Conservation (phyloP, 805 yeast genomes). For the Ogataea saltuana region DNA sequence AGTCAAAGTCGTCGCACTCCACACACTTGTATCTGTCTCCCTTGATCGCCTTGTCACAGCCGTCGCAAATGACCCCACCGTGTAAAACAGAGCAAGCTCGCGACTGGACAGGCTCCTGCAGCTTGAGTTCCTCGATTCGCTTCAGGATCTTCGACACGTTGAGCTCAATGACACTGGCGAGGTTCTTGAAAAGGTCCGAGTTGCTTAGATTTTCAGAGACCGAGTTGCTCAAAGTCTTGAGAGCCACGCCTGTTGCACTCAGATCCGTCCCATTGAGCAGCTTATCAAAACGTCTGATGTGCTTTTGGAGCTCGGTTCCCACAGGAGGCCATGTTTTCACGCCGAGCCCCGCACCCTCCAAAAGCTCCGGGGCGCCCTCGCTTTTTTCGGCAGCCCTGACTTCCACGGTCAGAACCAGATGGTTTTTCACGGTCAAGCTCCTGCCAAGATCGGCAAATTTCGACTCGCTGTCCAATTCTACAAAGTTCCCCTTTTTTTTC, state of each 20-base stretch:
- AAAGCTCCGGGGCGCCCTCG: no score
- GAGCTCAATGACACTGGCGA: constrained; percentile 23
- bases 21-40: constrained; percentile 54
- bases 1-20: constrained; percentile 53
- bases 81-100: constrained; percentile 15
- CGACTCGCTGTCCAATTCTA: constrained; percentile 37
- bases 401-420: constrained; percentile 37
- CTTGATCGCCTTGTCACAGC: constrained; percentile 28
- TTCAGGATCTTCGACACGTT: constrained; percentile 22
- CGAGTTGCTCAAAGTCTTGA: constrained; percentile 20
- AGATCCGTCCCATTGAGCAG: constrained; percentile 16
- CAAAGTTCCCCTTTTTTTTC: constrained; percentile 45
- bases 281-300: constrained; percentile 18
- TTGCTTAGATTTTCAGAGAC: constrained; percentile 26
- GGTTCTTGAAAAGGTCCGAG: constrained; percentile 23
- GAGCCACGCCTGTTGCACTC: constrained; percentile 4
- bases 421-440: constrained; percentile 49
- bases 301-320: constrained; percentile 14
- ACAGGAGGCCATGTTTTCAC: no score
- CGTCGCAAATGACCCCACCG: constrained; percentile 32
- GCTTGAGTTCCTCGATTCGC: constrained; percentile 22
- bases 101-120: neutral
- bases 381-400: neutral
- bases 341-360: no score
- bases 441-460: constrained; percentile 47